Evolutionary conservation across 176 grass and related monocot species (phyloP).

Genomic region (Raddia guianensis): DNA sequence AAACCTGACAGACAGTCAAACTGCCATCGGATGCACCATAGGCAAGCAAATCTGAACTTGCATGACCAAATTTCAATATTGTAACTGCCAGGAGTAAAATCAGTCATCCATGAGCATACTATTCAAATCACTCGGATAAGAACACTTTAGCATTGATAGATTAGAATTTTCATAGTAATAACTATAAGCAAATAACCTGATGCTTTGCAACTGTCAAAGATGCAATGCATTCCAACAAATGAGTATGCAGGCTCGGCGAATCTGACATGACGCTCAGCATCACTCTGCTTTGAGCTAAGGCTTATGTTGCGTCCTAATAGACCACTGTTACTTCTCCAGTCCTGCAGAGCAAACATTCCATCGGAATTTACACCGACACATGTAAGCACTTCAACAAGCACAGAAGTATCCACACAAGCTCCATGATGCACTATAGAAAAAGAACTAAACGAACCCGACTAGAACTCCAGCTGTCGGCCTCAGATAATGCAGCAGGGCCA

Average conservation of each 20-base stretch:
- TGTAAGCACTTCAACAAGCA: neutral
- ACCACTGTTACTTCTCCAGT: slow-evolving; percentile 64
- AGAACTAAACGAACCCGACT: slow-evolving; percentile 56
- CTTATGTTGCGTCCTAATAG: slow-evolving; percentile 51
- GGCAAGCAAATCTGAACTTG: slow-evolving; percentile 86
- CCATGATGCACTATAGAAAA: neutral
- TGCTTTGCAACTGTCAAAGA: slow-evolving; percentile 92
- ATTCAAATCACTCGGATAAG: slow-evolving; percentile 24
- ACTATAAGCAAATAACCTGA: slow-evolving; percentile 68
- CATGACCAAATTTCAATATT: slow-evolving; percentile 87
- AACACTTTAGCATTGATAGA: slow-evolving; percentile 25
- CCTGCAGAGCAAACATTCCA: slow-evolving; percentile 57
- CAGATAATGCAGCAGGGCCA: slow-evolving; percentile 51
- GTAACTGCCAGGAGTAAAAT: slow-evolving; percentile 63
- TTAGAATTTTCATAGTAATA: slow-evolving; percentile 18
- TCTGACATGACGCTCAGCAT: slow-evolving; percentile 65
- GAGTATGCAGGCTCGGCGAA: slow-evolving; percentile 78
- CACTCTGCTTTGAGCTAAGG: slow-evolving; percentile 68
- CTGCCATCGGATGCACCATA: slow-evolving; percentile 92
- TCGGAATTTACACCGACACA: slow-evolving; percentile 10
- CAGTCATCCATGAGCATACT: slow-evolving; percentile 16
- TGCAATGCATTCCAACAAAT: slow-evolving; percentile 99
- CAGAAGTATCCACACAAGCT: slow-evolving; percentile 17
- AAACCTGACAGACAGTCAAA: slow-evolving; percentile 88
- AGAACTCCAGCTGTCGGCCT: slow-evolving; percentile 73